These are phyloP conservation scores for Gaeumannomyces sp. DNA, from an alignment of 2,329 filamentous ascomycete species.

Conservation along the genomic window DNA sequence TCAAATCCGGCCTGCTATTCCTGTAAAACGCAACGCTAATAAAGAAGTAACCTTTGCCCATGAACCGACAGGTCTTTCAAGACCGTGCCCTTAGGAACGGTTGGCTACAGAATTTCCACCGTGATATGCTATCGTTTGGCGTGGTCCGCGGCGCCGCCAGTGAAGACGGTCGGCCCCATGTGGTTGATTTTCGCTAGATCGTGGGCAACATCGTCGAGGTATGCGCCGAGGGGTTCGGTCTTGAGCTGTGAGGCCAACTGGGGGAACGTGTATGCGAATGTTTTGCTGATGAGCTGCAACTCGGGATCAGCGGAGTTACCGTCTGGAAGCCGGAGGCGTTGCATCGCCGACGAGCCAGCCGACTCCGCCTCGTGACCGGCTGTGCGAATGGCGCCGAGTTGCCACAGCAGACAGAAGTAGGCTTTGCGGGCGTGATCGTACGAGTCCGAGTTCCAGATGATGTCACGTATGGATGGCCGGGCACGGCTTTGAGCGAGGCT, in stretches of 20 bases:
- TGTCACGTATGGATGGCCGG: neutral
- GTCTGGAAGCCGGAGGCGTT: neutral
- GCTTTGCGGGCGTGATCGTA: neutral
- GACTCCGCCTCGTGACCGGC: neutral
- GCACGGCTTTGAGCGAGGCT: neutral
- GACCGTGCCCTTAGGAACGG: too few species aligned
- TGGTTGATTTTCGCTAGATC: neutral
- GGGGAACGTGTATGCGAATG: neutral
- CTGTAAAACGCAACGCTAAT: neutral
- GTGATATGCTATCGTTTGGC: neutral
- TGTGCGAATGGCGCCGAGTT: conserved; percentile 4
- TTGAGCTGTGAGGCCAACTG: neutral
- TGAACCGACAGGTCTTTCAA: neutral
- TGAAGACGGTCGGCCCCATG: neutral
- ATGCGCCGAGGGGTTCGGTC: neutral
- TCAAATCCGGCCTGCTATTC: neutral
- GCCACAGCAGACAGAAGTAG: neutral
- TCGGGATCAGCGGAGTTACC: neutral
- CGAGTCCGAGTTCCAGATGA: neutral
- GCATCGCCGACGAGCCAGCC: neutral
- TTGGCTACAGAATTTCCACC: neutral
- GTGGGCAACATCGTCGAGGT: neutral
- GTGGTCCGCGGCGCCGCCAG: neutral
- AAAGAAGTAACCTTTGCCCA: neutral
- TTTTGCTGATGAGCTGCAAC: neutral